phyloP scores from a whole-genome alignment of 2,329 filamentous ascomycete genomes.

The Nigrospora osmanthi region DNA sequence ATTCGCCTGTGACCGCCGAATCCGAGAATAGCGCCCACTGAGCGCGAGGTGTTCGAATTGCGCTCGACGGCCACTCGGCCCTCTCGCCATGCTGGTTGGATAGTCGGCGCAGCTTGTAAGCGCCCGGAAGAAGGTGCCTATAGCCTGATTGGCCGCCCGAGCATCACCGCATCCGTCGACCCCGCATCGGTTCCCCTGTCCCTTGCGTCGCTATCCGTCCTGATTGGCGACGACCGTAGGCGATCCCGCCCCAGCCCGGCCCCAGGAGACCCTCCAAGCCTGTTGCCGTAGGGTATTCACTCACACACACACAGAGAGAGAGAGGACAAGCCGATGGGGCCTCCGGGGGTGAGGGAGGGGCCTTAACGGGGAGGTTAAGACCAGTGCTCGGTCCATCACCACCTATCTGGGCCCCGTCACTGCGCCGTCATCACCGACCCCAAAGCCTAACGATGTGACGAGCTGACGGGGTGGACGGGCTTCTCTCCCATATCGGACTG shows the following conservation, averaged over 20 bases:
- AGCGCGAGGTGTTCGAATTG: slow-evolving; percentile 18
- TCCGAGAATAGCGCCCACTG: slow-evolving; percentile 29
- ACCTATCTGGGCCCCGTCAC: no score
- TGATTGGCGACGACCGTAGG: neutral
- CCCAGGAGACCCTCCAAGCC: neutral
- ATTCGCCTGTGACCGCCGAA: slow-evolving; percentile 26
- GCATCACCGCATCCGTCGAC: slow-evolving; percentile 1
- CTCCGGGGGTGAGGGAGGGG: neutral
- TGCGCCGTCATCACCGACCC: no score
- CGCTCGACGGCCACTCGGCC: slow-evolving; percentile 12
- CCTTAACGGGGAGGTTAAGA: no score
- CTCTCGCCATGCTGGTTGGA: slow-evolving; percentile 20
- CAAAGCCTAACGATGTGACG: no score
- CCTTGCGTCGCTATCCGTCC: neutral
- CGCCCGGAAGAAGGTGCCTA: slow-evolving; percentile 4
- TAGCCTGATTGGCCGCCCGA: slow-evolving; percentile 2
- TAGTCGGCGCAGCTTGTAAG: slow-evolving; percentile 10
- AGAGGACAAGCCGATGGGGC: slow-evolving; percentile 14
- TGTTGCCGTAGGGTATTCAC: slow-evolving; percentile 17
- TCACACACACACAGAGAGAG: no score
- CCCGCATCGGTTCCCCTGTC: slow-evolving; percentile 3
- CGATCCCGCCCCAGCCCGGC: no score
- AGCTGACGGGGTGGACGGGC: no score
- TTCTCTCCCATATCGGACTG: no score
- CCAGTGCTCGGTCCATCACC: no score